Evolutionary conservation across 1,284 basidiomycete genomes (phyloP), one percentile per base, ranked within the genome.

Genomic region (Fomitopsis palustris): DNA sequence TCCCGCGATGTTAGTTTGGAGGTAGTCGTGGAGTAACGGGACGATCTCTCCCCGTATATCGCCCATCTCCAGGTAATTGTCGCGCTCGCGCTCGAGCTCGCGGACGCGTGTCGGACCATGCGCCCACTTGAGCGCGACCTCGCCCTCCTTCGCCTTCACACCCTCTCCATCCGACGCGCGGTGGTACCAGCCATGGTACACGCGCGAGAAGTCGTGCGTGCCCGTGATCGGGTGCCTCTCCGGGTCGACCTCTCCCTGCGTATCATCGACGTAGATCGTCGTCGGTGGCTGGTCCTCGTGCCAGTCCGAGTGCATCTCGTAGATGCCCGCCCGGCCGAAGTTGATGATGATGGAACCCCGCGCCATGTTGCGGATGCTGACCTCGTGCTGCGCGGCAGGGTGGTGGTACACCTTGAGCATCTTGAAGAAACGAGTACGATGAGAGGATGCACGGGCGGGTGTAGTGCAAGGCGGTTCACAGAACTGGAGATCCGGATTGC

Each of bases 81-180:
- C 55, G 19, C 55, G 43, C 33, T 56, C 55, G 25, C 21, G 10
- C 45, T 56, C 19, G 14, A 56, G 55, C 45, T 10, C 31, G 16
- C 25, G 29, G 2, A 56, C 39, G 16, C 33, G 42, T n/a, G 17
- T 17, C 45, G 37, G 38, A 4, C 45, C 35, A 14, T 21, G 35
- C 21, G 49, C 55, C 55, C 55, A 56, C 37, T 56, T 56, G 33
- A 56, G 33, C 4, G 55, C 55, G 16, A 56, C 35, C 12, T 56
- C 25, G 33, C 55, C 55, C 27, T 56, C 45, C 23, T 19, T 9
- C 3, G 35, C 16, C 21, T 10, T 51, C 17, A 1, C 16, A 4
- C 23, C 6, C 4, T 23, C 12, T 1, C 16, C 45, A 9, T 10
- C 12, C 38, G 12, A 2, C n/a, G 41, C 29, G 19, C 29, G n/a